These are phyloP conservation scores for Echria macrotheca DNA, from an alignment of 495 filamentous ascomycete species.

Conservation along the genomic window DNA sequence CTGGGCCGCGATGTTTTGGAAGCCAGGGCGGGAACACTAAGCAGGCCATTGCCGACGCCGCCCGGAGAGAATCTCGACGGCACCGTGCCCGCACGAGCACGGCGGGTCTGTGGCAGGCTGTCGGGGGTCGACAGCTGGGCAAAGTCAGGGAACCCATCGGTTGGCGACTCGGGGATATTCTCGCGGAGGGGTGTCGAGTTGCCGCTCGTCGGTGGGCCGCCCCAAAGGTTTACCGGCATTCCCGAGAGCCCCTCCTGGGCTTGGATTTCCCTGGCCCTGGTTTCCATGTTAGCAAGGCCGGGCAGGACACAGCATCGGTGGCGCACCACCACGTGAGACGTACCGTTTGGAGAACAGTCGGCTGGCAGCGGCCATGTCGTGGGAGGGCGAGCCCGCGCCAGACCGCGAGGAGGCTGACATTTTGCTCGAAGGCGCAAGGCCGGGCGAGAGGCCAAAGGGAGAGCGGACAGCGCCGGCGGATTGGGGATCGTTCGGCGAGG, in stretches of 20 bases:
- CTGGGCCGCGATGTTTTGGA: constrained; percentile 82
- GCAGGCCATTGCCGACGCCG: constrained; percentile 52
- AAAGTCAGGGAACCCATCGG: constrained; percentile 92
- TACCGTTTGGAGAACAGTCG: constrained; percentile 90
- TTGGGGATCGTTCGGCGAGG: constrained; percentile 75
- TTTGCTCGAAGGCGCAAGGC: constrained; percentile 57
- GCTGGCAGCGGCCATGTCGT: constrained; percentile 68
- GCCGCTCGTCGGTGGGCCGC: constrained; percentile 82
- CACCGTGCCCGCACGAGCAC: constrained; percentile 91
- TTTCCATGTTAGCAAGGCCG: constrained; percentile 12
- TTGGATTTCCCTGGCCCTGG: constrained; percentile 90
- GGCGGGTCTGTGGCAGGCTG: constrained; percentile 52
- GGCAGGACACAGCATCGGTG: background rate
- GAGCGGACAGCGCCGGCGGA: constrained; percentile 64
- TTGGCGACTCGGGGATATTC: constrained; percentile 95
- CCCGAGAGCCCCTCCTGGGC: constrained; percentile 77
- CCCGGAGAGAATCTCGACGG: constrained; percentile 85
- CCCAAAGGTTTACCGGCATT: constrained; percentile 81
- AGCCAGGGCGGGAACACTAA: constrained; percentile 58
- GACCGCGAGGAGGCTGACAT: constrained; percentile 72
- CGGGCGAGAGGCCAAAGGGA: constrained; percentile 65
- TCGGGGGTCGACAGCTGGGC: constrained; percentile 56
- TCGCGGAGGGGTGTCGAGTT: constrained; percentile 94
- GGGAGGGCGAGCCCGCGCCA: constrained; percentile 94
- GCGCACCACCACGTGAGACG: constrained; percentile 27